Base-by-base conservation (phyloP, 441 rosid species). In the Theobroma grandiflorum region DNA sequence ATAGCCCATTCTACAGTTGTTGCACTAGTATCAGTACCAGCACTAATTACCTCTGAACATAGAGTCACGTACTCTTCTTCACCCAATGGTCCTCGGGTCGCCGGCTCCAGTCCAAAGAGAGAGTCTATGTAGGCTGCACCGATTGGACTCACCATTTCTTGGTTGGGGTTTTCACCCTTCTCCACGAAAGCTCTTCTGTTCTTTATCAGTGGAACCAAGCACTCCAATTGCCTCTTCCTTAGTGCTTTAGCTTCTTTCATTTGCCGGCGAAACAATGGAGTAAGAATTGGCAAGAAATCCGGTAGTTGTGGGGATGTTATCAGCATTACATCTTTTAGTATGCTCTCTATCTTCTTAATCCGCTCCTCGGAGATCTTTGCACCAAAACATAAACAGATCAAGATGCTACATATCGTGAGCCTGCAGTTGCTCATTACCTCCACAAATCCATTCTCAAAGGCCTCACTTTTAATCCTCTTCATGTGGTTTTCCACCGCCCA, bases 61-160 rank as follows among this genome's bases (percentile, higher is more conserved):
- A 95, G 73, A 14, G 98, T 95, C 52, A 94, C 98, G 2, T 86
- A 85, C 86, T 95, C 99, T 74, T 91, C 91, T 1, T 94, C 97
- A 1, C 91, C 85, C 3, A 94, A 81, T 52, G 81, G 77, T 12
- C 87, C 88, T 40, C 93, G 80, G 2, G 84, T 82, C 40, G 80
- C 83, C 0, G 87, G 85, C 38, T 91, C 79, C 16, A 95, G 86
- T 68, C 77, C 78, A 26, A 94, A 88, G 84, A 95, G 77, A 14
- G 98, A 95, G 74, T 95, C 98, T 14, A 95, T 84, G 26, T 95
- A 95, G 6, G 99, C 98, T 1, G 99, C 97, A 22, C 98, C 99
- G 2, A 91, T 80, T 0, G 92, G 96, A 83, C 99, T 95, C 79
- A 86, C 96, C 99, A 94, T 94, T 74, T 94, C 95, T n/a, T 78